A percentile compares a stretch with the other conserved stretches of the same genome.
Evolutionary conservation across 2,329 filamentous ascomycete species (phyloP).

Genomic region (Didymosphaeria variabile): DNA sequence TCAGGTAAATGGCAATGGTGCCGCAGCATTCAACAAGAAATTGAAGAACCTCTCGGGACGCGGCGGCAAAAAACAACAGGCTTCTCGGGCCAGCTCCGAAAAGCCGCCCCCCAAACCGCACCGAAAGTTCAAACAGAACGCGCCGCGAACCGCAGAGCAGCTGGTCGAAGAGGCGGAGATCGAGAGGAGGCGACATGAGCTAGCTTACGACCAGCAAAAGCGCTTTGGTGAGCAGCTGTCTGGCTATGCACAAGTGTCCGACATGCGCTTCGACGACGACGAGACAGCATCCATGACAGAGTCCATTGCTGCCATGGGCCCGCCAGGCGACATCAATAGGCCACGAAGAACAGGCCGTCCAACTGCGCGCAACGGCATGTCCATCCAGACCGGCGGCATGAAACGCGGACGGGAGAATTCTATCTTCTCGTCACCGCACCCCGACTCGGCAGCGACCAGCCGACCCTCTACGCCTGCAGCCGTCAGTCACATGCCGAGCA

Average conservation of each 20-base stretch:
- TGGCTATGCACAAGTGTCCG: conserved; percentile 36
- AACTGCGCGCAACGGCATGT: conserved; percentile 28
- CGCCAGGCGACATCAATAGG: conserved; percentile 42
- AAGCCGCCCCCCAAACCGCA: conserved; percentile 30
- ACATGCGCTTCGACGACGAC: conserved; percentile 49
- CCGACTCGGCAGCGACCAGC: conserved; percentile 40
- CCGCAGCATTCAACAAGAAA: conserved; percentile 37
- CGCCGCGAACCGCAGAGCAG: conserved; percentile 38
- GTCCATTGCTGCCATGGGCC: conserved; percentile 47
- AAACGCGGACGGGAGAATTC: conserved; percentile 45
- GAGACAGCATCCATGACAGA: conserved; percentile 49
- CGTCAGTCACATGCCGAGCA: conserved; percentile 36
- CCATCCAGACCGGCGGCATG: conserved; percentile 22
- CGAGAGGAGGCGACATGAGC: conserved; percentile 34
- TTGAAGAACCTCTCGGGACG: conserved; percentile 35
- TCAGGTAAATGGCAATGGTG: conserved; percentile 34
- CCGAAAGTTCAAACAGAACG: conserved; percentile 40
- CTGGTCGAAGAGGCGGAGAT: conserved; percentile 37
- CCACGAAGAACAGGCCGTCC: conserved; percentile 41
- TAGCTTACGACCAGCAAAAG: conserved; percentile 36
- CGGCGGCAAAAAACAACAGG: conserved; percentile 43
- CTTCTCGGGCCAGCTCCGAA: conserved; percentile 35
- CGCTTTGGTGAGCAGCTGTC: conserved; percentile 33
- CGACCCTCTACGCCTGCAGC: conserved; percentile 45
- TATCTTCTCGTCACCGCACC: conserved; percentile 42